phyloP scores from a whole-genome alignment of 768 basidiomycete species.

The Clitopilus hobsonii region DNA sequence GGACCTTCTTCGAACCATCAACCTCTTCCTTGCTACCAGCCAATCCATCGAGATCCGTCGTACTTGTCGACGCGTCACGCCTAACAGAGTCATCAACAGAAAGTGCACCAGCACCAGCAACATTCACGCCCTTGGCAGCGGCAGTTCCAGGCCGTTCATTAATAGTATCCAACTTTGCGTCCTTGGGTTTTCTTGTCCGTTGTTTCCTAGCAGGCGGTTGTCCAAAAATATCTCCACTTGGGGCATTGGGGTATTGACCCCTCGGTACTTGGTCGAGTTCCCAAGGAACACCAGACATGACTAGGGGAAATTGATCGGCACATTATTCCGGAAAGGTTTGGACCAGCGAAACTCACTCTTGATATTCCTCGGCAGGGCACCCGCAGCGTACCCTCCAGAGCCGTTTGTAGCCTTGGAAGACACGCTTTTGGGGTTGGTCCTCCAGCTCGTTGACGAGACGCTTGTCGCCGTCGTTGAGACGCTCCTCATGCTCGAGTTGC shows the following conservation, averaged over 20 bases:
- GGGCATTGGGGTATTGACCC: constrained; percentile 49
- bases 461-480: constrained; percentile 80
- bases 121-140: neutral
- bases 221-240: constrained; percentile 60
- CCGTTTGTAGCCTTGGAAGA: constrained; percentile 18
- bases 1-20: constrained; percentile 66
- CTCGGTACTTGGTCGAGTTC: constrained; percentile 67
- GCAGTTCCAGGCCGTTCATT: constrained; percentile 53
- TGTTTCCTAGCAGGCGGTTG: constrained; percentile 57
- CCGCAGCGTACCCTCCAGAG: constrained; percentile 18
- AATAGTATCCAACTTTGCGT: constrained; percentile 68
- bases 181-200: constrained; percentile 65
- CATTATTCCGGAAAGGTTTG: neutral
- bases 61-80: constrained; percentile 69
- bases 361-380: constrained; percentile 61
- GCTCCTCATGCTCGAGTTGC: constrained; percentile 68
- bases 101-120: constrained; percentile 33
- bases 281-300: constrained; percentile 76
- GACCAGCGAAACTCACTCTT: constrained; percentile 56
- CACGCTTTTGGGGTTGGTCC: constrained; percentile 40
- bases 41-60: constrained; percentile 56
- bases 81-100: constrained; percentile 44
- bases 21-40: constrained; percentile 35
- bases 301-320: too few species aligned
- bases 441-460: constrained; percentile 72